Evolutionary conservation across 139 green algal genomes (phyloP).

Genomic region (Chlorella ohadii): DNA sequence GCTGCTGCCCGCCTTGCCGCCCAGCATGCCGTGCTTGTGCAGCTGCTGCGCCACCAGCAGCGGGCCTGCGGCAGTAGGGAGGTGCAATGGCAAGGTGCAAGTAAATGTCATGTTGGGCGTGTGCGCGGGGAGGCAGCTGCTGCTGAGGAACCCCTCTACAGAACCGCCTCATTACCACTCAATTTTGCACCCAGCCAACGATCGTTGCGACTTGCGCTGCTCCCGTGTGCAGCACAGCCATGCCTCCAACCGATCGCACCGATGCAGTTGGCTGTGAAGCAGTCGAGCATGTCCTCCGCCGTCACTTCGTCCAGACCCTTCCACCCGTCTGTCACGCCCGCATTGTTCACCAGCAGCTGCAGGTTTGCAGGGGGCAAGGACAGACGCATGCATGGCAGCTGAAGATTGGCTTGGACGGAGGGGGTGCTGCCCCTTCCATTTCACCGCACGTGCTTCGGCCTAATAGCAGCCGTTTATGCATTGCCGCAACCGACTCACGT

Average conservation of each 20-base stretch:
- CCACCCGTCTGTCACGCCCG: conserved; percentile 32
- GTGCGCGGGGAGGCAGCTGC: too few relatives aligned
- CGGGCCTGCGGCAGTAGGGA: conserved; percentile 24
- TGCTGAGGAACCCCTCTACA: too few relatives aligned
- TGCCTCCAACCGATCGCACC: conserved; percentile 13
- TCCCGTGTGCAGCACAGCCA: too few relatives aligned
- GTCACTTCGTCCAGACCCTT: conserved; percentile 37
- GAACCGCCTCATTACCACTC: too few relatives aligned
- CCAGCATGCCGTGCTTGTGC: conserved; percentile 35
- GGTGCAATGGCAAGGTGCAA: too few relatives aligned
- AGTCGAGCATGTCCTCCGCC: conserved; percentile 57
- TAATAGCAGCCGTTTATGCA: neutral
- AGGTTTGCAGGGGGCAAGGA: neutral
- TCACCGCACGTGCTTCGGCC: too few relatives aligned
- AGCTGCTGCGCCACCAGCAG: conserved; percentile 68
- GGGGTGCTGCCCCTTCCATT: too few relatives aligned
- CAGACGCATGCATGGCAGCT: too few relatives aligned
- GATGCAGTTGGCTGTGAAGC: conserved; percentile 59
- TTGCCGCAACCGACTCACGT: neutral
- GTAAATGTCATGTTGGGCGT: too few relatives aligned
- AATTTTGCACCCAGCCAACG: too few relatives aligned
- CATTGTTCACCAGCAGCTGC: conserved; percentile 65
- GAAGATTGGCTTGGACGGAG: too few relatives aligned
- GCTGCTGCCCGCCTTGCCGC: neutral
- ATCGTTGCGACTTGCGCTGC: too few relatives aligned